These are phyloP conservation scores for Sphaerosporella brunnea DNA, from an alignment of 495 filamentous ascomycete genomes.

Conservation along the genomic window DNA sequence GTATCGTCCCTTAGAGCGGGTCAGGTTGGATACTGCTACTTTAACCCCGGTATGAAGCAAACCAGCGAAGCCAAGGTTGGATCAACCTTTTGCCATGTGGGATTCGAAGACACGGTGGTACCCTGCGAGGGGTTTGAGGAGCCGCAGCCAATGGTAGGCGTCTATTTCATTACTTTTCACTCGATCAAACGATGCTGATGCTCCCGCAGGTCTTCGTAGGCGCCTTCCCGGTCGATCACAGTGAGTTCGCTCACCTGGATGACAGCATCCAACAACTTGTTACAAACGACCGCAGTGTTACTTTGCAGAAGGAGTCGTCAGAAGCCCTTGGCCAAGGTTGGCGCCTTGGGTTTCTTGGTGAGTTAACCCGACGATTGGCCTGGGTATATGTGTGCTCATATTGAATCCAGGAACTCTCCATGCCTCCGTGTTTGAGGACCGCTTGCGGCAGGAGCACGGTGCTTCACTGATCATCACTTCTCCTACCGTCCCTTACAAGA, in stretches of 20 bases:
- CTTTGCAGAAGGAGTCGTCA: constrained; percentile 78
- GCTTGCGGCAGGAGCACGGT: constrained; percentile 86
- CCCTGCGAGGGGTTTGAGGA: constrained; percentile 87
- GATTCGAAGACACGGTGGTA: constrained; percentile 56
- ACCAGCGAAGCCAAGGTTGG: constrained; percentile 91
- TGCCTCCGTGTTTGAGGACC: constrained; percentile 94
- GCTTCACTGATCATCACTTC: constrained; percentile 94
- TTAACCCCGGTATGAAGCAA: constrained; percentile 95
- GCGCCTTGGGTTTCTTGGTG: constrained; percentile 74
- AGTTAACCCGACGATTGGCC: too few relatives aligned
- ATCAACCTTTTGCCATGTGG: constrained; percentile 81
- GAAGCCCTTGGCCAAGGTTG: constrained; percentile 88
- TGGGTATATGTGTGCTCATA: too few relatives aligned
- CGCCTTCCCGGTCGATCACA: constrained; percentile 80
- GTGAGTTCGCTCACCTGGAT: constrained; percentile 69
- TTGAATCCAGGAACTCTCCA: constrained; percentile 51
- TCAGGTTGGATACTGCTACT: constrained; percentile 88
- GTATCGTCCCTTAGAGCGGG: constrained; percentile 68
- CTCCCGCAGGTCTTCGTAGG: constrained; percentile 48
- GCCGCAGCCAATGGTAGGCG: constrained; percentile 70
- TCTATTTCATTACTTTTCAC: constrained; percentile 24
- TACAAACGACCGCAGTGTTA: constrained; percentile 88
- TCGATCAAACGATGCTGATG: background rate
- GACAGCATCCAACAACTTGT: constrained; percentile 89
- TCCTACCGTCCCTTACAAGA: constrained; percentile 78